These are phyloP conservation scores for Boletus subluridellus DNA, from an alignment of 1,284 basidiomycete species.

Conservation along the genomic window DNA sequence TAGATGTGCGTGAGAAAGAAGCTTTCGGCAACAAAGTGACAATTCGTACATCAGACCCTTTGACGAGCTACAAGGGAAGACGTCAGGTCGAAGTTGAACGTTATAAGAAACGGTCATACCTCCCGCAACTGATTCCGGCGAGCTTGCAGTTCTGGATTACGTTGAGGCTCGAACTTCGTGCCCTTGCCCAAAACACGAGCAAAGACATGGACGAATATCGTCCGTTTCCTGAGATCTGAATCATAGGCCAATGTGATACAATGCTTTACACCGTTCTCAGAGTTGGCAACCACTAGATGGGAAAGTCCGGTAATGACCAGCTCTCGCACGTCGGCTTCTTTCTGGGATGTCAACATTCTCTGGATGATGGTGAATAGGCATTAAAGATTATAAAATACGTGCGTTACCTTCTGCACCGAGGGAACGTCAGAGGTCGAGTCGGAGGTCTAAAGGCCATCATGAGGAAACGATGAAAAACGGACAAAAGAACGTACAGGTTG, in stretches of 20 bases:
- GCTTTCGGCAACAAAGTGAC: neutral
- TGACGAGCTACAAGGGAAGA: conserved; percentile 53
- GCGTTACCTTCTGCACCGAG: conserved; percentile 48
- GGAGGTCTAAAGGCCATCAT: conserved; percentile 34
- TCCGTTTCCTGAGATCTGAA: conserved; percentile 66
- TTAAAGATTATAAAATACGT: neutral
- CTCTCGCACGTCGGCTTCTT: conserved; percentile 64
- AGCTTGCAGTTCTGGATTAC: conserved; percentile 49
- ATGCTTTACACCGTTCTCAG: conserved; percentile 87
- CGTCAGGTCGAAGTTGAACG: conserved; percentile 1
- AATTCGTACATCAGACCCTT: conserved; percentile 59
- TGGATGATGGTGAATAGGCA: conserved; percentile 24
- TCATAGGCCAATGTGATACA: conserved; percentile 81
- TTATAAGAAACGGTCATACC: conserved; percentile 39
- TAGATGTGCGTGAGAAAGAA: conserved; percentile 31
- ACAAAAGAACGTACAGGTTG: conserved; percentile 37
- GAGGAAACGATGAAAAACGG: conserved; percentile 1
- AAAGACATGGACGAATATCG: conserved; percentile 87
- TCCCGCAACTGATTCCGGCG: conserved; percentile 64
- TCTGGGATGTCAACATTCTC: conserved; percentile 47
- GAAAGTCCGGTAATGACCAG: conserved; percentile 75
- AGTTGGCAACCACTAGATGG: conserved; percentile 80
- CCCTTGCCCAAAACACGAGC: conserved; percentile 81
- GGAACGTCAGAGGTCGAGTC: conserved; percentile 55
- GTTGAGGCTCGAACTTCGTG: conserved; percentile 63